phyloP scores from a whole-genome alignment of 2,329 filamentous ascomycete species.

The Talaromyces amestolkiae region DNA sequence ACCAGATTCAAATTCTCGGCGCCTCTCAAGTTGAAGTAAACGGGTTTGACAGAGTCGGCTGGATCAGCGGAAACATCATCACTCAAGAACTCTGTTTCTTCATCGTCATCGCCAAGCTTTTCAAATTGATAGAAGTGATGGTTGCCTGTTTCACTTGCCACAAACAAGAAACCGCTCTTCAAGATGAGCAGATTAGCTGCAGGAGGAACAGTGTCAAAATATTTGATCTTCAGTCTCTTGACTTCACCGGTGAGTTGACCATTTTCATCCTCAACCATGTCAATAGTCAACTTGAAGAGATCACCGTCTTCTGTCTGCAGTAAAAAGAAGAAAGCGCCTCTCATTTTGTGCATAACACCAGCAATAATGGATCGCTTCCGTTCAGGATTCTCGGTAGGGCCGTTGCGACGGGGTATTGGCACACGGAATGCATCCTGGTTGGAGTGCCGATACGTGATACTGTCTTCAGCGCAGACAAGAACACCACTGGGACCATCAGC shows the following conservation, averaged over 20 bases:
- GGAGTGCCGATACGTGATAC: conserved; percentile 93
- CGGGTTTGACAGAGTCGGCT: conserved; percentile 67
- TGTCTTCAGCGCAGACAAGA: conserved; percentile 90
- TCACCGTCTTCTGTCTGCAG: conserved; percentile 97
- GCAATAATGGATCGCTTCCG: conserved; percentile 83
- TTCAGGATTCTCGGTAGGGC: conserved; percentile 86
- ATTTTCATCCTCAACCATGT: conserved; percentile 77
- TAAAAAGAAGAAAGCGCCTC: conserved; percentile 95
- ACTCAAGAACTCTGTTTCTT: conserved; percentile 81
- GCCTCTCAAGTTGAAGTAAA: conserved; percentile 79
- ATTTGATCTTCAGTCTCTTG: conserved; percentile 83
- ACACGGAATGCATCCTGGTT: conserved; percentile 88
- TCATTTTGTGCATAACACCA: conserved; percentile 96
- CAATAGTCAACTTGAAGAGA: conserved; percentile 91
- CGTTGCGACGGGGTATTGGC: conserved; percentile 80
- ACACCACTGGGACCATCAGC: conserved; percentile 93
- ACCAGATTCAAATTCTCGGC: conserved; percentile 80
- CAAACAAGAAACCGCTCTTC: conserved; percentile 92
- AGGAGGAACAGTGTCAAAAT: conserved; percentile 93
- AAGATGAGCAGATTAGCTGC: conserved; percentile 86
- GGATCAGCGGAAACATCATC: conserved; percentile 78
- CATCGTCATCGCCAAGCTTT: conserved; percentile 91
- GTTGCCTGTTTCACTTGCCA: conserved; percentile 88
- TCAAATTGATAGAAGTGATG: conserved; percentile 96
- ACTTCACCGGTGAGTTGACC: conserved; percentile 80